These are phyloP conservation scores for Climacium dendroides DNA, from an alignment of 225 moss, liverwort and hornwort genomes.

Conservation along the genomic window DNA sequence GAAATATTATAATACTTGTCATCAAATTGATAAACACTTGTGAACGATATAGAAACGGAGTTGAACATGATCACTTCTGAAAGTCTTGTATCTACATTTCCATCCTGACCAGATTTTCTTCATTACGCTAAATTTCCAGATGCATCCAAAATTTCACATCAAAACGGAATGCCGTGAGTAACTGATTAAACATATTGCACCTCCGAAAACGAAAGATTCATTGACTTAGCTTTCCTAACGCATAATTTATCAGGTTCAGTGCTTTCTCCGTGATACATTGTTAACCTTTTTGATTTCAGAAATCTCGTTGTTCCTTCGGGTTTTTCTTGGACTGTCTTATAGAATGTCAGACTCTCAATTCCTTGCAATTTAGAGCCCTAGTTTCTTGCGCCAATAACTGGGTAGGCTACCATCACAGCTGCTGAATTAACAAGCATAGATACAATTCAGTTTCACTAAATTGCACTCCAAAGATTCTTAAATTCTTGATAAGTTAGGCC, in stretches of 20 bases:
- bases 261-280: background rate
- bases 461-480: background rate
- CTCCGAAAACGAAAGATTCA: background rate
- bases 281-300: background rate
- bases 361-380: background rate
- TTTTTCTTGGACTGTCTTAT: background rate
- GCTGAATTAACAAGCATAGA: background rate
- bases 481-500: background rate
- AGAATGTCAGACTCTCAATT: background rate
- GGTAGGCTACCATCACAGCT: background rate
- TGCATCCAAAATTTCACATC: background rate
- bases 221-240: background rate
- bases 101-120: background rate
- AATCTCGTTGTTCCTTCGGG: background rate
- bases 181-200: background rate
- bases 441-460: background rate
- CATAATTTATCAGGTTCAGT: background rate
- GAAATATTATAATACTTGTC: background rate
- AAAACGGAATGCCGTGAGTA: background rate
- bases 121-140: background rate
- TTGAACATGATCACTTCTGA: background rate
- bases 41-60: background rate
- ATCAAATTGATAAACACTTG: background rate
- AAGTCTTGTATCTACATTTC: background rate
- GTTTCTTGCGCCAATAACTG: background rate